phyloP scores from a whole-genome alignment of 2,329 filamentous ascomycete genomes.

The Sclerotinia nivalis region DNA sequence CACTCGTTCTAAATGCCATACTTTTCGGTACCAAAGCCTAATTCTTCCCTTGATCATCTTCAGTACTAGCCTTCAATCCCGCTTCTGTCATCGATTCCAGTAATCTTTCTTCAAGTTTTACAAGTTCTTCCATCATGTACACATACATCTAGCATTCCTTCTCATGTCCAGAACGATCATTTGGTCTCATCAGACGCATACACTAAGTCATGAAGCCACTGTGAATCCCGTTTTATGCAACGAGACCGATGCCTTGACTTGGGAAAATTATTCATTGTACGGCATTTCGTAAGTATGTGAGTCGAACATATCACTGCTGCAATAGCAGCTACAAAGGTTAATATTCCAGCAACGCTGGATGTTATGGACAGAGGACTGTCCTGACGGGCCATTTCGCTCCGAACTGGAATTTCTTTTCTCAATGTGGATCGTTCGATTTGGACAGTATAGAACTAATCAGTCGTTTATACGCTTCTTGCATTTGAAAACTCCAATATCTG shows the following conservation, averaged over 20 bases:
- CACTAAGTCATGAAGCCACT: conserved; percentile 49
- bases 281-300: conserved; percentile 50
- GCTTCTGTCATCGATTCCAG: conserved; percentile 49
- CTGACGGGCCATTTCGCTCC: conserved; percentile 21
- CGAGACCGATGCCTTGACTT: conserved; percentile 48
- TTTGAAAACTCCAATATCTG: background rate
- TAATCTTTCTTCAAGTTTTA: conserved; percentile 48
- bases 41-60: conserved; percentile 31
- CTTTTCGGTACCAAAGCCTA: conserved; percentile 46
- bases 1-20: conserved; percentile 44
- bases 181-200: conserved; percentile 27
- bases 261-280: conserved; percentile 52
- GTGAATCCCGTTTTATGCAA: conserved; percentile 54
- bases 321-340: conserved; percentile 52
- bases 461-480: background rate
- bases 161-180: conserved; percentile 28
- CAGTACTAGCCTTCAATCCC: conserved; percentile 38
- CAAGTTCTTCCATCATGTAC: conserved; percentile 51
- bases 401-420: background rate
- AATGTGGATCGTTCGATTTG: background rate
- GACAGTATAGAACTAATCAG: background rate
- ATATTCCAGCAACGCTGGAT: conserved; percentile 48
- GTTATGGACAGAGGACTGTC: conserved; percentile 50
- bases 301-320: conserved; percentile 46
- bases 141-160: conserved; percentile 51